These are phyloP conservation scores for Pichia sp. DNA, from an alignment of 1,139 yeast genomes.

Conservation along the genomic window DNA sequence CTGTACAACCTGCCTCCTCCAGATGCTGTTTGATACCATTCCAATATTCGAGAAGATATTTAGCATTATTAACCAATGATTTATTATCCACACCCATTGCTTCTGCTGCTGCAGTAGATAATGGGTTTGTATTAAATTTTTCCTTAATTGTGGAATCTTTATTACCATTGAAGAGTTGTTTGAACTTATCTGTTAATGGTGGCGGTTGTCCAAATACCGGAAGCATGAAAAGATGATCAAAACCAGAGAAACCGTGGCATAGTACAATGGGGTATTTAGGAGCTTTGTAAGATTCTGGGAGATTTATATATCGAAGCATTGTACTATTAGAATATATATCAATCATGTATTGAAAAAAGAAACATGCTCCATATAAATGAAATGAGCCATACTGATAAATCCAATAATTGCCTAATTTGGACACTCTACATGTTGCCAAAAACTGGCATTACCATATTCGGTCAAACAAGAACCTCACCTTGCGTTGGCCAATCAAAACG, in stretches of 20 bases:
- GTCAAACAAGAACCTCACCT: no score
- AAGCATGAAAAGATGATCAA: slow-evolving; percentile 17
- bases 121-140: not conserved
- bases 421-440: not conserved
- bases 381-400: no score
- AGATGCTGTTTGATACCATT: slow-evolving; percentile 65
- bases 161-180: not conserved
- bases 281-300: slow-evolving; percentile 16
- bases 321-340: no score
- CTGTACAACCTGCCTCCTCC: slow-evolving; percentile 56
- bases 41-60: slow-evolving; percentile 65
- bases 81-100: slow-evolving; percentile 12
- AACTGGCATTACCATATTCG: not conserved
- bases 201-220: slow-evolving; percentile 11
- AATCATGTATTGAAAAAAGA: no score
- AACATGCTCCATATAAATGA: no score
- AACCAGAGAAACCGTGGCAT: slow-evolving; percentile 24
- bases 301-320: not conserved
- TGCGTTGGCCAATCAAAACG: not conserved
- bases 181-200: slow-evolving; percentile 10
- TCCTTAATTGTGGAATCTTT: no score
- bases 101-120: not conserved
- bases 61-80: slow-evolving; percentile 24
- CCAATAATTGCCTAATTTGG: not conserved
- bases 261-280: slow-evolving; percentile 22